Percentiles rank a stretch among this genome's conserved stretches.
Conservation (phyloP, 306 rosid species). For the Astragalus membranaceus region DNA sequence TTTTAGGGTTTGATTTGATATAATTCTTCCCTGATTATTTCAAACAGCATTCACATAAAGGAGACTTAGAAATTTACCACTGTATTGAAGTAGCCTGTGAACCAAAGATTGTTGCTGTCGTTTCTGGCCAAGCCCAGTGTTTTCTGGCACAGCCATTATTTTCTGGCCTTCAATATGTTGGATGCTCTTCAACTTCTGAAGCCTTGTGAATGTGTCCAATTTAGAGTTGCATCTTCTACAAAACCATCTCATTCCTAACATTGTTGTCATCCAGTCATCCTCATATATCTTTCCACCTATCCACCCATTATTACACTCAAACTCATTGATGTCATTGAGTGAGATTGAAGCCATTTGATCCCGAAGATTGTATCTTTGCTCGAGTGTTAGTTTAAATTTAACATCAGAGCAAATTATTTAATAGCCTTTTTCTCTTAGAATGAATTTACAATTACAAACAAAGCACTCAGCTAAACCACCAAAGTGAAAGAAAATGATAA, state of each 20-base stretch:
- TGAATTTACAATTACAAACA: not conserved
- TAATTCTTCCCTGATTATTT: not conserved
- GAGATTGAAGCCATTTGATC: not conserved
- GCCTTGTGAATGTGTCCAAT: not conserved
- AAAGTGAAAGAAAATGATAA: too few species aligned
- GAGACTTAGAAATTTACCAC: not conserved
- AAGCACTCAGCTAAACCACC: too few species aligned
- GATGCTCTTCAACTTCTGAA: not conserved
- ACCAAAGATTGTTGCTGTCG: not conserved
- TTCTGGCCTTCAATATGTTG: not conserved
- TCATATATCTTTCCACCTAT: not conserved
- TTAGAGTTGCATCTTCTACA: not conserved
- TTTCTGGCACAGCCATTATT: not conserved
- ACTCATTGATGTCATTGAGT: not conserved
- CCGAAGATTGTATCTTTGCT: not conserved
- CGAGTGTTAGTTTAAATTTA: not conserved
- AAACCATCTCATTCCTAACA: not conserved
- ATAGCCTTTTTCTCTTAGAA: not conserved
- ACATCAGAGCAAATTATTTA: not conserved
- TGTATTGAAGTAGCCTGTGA: not conserved
- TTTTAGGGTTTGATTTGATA: not conserved
- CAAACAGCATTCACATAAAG: not conserved
- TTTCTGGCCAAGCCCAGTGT: not conserved
- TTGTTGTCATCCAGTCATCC: not conserved
- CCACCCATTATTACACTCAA: not conserved